phyloP scores from a whole-genome alignment of 371 early-diverging fungal species.

The Umbelopsis sp. region DNA sequence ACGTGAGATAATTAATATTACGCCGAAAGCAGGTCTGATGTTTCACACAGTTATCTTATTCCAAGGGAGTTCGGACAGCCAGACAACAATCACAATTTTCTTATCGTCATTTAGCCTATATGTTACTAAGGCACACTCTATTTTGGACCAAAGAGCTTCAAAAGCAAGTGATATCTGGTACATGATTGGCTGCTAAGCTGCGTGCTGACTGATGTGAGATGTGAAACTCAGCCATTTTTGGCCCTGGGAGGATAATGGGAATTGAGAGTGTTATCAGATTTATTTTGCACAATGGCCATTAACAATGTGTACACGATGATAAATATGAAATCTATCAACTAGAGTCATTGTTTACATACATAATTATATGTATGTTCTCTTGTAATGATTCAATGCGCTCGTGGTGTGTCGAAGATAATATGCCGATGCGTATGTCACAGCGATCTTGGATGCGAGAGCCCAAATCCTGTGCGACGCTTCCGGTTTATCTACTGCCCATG shows the following conservation, averaged over 20 bases:
- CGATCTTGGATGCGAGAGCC: no score
- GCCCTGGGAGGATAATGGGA: background rate
- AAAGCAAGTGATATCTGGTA: background rate
- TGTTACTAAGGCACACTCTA: background rate
- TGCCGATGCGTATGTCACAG: no score
- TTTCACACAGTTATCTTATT: no score
- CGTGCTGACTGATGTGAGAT: slow-evolving; percentile 15
- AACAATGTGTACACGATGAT: no score
- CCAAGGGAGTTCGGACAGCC: no score
- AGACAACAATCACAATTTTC: background rate
- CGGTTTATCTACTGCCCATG: background rate
- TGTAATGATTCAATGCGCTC: background rate
- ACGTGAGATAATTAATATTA: no score
- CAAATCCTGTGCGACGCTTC: background rate
- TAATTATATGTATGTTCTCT: background rate
- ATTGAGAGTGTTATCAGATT: no score
- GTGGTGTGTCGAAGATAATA: no score
- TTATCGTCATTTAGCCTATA: background rate
- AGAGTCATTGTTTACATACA: no score
- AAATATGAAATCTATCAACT: no score
- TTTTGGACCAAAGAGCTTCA: background rate
- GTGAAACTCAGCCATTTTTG: background rate
- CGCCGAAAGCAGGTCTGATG: no score
- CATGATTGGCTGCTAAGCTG: background rate
- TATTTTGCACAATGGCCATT: no score